Conservation (phyloP, 2,329 filamentous ascomycete species). For the Drechslerella dactyloides region DNA sequence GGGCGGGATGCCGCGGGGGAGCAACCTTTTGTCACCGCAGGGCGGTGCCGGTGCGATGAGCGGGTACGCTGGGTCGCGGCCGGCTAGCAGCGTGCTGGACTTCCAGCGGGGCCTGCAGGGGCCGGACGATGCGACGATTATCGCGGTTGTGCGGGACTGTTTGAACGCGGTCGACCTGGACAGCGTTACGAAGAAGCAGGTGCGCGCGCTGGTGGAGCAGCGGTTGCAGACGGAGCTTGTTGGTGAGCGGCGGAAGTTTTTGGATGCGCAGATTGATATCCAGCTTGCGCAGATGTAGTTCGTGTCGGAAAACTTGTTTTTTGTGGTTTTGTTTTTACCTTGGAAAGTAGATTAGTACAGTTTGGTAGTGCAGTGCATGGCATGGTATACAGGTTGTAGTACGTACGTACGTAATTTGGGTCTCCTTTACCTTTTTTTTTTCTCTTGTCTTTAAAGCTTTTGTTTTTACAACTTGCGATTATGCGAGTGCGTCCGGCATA, state of each 20-base stretch:
- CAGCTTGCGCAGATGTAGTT: conserved; percentile 89
- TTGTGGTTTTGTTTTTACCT: conserved; percentile 18
- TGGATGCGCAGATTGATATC: conserved; percentile 90
- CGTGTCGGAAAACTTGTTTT: too few relatives aligned
- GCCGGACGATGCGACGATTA: conserved; percentile 78
- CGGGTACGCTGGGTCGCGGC: conserved; percentile 52
- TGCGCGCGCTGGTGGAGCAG: conserved; percentile 88
- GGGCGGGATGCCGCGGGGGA: conserved; percentile 40
- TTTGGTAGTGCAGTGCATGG: conserved; percentile 5
- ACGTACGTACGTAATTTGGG: too few relatives aligned
- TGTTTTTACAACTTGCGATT: too few relatives aligned
- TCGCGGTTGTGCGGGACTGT: conserved; percentile 82
- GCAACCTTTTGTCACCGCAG: conserved; percentile 60
- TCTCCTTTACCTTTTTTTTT: background rate
- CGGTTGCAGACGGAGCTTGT: conserved; percentile 85
- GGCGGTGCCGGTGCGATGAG: conserved; percentile 50
- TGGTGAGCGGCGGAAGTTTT: conserved; percentile 84
- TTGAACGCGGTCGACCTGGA: conserved; percentile 89
- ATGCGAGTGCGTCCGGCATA: too few relatives aligned
- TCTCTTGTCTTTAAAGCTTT: conserved; percentile 16
- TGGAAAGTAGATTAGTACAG: conserved; percentile 20
- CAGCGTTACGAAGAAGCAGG: conserved; percentile 98
- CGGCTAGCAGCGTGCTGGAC: conserved; percentile 61
- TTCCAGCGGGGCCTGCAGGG: conserved; percentile 67
- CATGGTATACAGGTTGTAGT: conserved; percentile 12